Percentiles rank a stretch among this genome's conserved stretches.
These are phyloP conservation scores for Exophiala viscosa DNA, from an alignment of 2,329 filamentous ascomycete genomes.

Conservation along the genomic window DNA sequence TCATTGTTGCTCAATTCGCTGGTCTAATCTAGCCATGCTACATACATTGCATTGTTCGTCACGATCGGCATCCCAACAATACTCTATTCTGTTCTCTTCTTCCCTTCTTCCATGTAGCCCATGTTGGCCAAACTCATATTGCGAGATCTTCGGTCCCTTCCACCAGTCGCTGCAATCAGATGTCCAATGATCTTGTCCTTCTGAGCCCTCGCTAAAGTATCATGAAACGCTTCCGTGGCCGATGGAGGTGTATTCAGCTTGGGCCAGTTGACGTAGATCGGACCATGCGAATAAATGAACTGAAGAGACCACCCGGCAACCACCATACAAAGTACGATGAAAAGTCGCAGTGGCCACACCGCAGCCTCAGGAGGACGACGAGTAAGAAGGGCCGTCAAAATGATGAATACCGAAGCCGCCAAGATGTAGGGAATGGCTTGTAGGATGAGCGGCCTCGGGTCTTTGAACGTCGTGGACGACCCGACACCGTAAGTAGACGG, in stretches of 20 bases:
- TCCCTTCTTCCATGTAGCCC: slow-evolving; percentile 88
- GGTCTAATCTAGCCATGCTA: too few relatives aligned
- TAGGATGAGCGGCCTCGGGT: slow-evolving; percentile 78
- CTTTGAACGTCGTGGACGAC: slow-evolving; percentile 71
- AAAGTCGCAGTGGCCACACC: slow-evolving; percentile 75
- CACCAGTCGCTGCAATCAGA: slow-evolving; percentile 56
- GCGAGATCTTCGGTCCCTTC: slow-evolving; percentile 62
- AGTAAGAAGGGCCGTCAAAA: slow-evolving; percentile 71
- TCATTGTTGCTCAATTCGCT: too few relatives aligned
- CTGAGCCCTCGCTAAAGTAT: slow-evolving; percentile 75
- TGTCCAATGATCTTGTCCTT: slow-evolving; percentile 78
- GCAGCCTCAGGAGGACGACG: slow-evolving; percentile 67
- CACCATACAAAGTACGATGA: slow-evolving; percentile 72
- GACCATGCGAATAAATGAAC: slow-evolving; percentile 80
- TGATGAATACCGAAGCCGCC: slow-evolving; percentile 78
- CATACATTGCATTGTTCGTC: too few relatives aligned
- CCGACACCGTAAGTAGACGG: slow-evolving; percentile 69
- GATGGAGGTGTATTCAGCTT: slow-evolving; percentile 87
- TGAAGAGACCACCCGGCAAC: slow-evolving; percentile 67
- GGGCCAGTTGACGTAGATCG: slow-evolving; percentile 98
- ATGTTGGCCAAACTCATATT: slow-evolving; percentile 79
- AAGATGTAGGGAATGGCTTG: slow-evolving; percentile 92
- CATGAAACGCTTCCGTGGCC: slow-evolving; percentile 81
- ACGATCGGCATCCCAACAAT: slow-evolving; percentile 8
- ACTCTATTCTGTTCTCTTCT: slow-evolving; percentile 81